phyloP scores from a whole-genome alignment of 2,329 filamentous ascomycete species.

The Colletotrichum kahawae region DNA sequence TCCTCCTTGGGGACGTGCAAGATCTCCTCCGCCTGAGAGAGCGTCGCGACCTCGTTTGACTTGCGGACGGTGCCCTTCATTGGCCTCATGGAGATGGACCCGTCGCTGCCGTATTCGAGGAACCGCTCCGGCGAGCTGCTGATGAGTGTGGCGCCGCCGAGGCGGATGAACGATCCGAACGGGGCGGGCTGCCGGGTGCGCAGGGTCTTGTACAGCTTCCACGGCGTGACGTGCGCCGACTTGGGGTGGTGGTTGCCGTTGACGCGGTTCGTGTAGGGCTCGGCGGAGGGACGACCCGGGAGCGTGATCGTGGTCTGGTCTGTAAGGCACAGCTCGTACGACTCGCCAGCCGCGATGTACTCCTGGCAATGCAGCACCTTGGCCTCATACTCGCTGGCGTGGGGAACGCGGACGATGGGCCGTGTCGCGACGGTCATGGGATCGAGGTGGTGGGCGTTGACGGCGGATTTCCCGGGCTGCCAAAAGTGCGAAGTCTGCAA shows the following conservation, averaged over 20 bases:
- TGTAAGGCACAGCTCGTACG: constrained; percentile 86
- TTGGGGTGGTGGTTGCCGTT: constrained; percentile 18
- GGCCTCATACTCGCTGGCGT: constrained; percentile 61
- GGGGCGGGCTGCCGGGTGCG: constrained; percentile 78
- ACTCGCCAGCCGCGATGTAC: constrained; percentile 76
- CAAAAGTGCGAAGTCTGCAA: constrained; percentile 39
- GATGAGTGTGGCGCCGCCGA: constrained; percentile 73
- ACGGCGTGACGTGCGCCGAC: constrained; percentile 48
- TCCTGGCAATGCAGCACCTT: constrained; percentile 74
- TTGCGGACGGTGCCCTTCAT: constrained; percentile 98
- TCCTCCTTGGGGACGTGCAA: constrained; percentile 86
- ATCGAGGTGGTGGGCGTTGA: neutral
- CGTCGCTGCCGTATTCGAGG: constrained; percentile 60
- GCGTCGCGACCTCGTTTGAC: constrained; percentile 64
- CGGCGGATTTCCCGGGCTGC: constrained; percentile 24
- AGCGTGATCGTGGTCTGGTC: constrained; percentile 70
- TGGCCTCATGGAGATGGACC: constrained; percentile 79
- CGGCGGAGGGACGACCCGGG: constrained; percentile 22
- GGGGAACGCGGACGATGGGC: constrained; percentile 42
- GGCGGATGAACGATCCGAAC: constrained; percentile 81
- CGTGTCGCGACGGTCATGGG: constrained; percentile 4
- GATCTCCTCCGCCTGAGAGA: constrained; percentile 73
- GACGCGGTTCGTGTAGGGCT: neutral
- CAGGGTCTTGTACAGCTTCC: constrained; percentile 75
- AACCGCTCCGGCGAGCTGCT: constrained; percentile 91